These are phyloP conservation scores for Pseudonectria foliicola DNA, from an alignment of 2,329 filamentous ascomycete genomes.

Conservation along the genomic window DNA sequence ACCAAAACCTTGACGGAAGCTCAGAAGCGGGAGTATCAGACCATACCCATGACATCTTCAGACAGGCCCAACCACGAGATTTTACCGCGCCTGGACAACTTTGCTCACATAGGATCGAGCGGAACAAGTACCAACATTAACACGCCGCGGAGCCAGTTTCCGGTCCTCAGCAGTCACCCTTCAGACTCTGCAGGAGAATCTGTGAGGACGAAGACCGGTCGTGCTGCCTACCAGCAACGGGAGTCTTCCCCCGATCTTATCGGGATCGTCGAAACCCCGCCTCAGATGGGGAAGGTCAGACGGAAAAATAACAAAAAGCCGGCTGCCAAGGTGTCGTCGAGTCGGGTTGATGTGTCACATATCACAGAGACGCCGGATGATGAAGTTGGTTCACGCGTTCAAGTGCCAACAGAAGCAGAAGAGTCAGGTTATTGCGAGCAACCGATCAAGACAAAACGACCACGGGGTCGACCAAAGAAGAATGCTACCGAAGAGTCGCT, in stretches of 20 bases:
- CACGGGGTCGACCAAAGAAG: conserved; percentile 28
- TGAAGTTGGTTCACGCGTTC: no score
- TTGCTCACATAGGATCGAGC: conserved; percentile 21
- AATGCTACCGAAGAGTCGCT: conserved; percentile 7
- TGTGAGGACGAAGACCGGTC: conserved; percentile 1
- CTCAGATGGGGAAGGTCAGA: conserved; percentile 4
- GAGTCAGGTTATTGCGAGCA: conserved; percentile 11
- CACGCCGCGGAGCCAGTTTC: conserved; percentile 23
- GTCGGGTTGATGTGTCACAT: no score
- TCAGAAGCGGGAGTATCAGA: conserved; percentile 31
- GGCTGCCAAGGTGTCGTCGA: not conserved
- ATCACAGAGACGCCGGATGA: no score
- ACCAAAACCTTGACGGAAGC: conserved; percentile 28
- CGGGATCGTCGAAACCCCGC: conserved; percentile 9
- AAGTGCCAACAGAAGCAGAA: conserved; percentile 1
- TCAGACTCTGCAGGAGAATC: conserved; percentile 9
- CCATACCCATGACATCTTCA: conserved; percentile 13
- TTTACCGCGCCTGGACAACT: conserved; percentile 12
- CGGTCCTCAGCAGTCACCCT: conserved; percentile 2
- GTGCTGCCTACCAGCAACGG: conserved; percentile 3
- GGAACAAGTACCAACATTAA: conserved; percentile 30
- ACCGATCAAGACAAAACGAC: conserved; percentile 19
- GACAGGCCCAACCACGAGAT: conserved; percentile 7
- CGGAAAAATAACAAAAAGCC: not conserved
- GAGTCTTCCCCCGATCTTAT: conserved; percentile 21